Evolutionary conservation across 2,329 filamentous ascomycete genomes (phyloP).

Genomic region (Dactylonectria macrodidyma): DNA sequence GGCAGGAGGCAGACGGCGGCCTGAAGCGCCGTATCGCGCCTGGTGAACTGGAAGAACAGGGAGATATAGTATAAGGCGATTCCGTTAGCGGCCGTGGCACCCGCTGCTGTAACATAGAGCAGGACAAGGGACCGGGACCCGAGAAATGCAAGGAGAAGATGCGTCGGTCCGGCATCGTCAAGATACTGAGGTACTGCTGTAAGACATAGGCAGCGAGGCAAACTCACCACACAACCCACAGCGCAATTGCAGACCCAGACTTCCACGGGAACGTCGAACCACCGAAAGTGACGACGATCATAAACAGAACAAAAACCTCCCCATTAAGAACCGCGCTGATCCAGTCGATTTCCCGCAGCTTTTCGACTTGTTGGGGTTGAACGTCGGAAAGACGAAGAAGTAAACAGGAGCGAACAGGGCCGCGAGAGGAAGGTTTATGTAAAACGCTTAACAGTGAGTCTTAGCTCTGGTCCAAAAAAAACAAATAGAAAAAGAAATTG

Average conservation of each 20-base stretch:
- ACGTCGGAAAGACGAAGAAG: conserved; percentile 60
- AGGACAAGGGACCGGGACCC: conserved; percentile 55
- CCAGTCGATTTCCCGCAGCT: conserved; percentile 49
- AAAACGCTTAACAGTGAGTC: conserved; percentile 56
- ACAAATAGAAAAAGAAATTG: neutral
- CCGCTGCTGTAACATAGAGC: conserved; percentile 57
- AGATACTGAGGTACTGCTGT: conserved; percentile 62
- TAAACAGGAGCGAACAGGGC: conserved; percentile 58
- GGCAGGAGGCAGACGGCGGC: conserved; percentile 60
- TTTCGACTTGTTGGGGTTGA: conserved; percentile 37
- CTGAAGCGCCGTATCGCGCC: conserved; percentile 56
- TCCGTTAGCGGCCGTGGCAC: conserved; percentile 54
- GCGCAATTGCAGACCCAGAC: conserved; percentile 59
- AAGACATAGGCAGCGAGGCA: conserved; percentile 59
- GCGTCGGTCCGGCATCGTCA: conserved; percentile 58
- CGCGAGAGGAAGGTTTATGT: conserved; percentile 64
- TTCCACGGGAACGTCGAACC: conserved; percentile 66
- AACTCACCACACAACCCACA: conserved; percentile 63
- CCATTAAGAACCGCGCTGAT: conserved; percentile 50
- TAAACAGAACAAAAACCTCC: conserved; percentile 54
- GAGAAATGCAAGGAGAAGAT: conserved; percentile 24
- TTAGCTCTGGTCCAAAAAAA: neutral
- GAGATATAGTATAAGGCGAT: conserved; percentile 67
- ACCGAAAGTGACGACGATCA: conserved; percentile 65
- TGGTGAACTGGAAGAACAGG: conserved; percentile 68